A percentile compares a stretch with the other conserved stretches of the same genome.
These are phyloP conservation scores for Aspergillus olivimuriae DNA, from an alignment of 495 filamentous ascomycete genomes.

Conservation along the genomic window DNA sequence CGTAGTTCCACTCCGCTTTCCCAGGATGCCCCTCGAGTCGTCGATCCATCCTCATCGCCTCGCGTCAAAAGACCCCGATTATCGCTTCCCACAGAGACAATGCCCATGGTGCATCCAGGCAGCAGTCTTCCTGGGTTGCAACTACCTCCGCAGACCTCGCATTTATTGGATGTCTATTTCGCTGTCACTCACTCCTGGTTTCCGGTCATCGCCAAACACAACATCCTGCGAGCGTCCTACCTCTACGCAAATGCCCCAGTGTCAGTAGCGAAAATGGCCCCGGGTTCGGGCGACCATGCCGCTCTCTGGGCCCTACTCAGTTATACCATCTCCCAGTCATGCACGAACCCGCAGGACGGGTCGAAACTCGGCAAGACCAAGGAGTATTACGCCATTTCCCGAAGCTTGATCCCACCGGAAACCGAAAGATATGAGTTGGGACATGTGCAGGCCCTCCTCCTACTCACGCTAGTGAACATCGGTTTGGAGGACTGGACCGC, in stretches of 20 bases:
- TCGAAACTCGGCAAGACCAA: slow-evolving; percentile 20
- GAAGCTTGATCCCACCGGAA: slow-evolving; percentile 52
- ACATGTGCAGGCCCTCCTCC: slow-evolving; percentile 58
- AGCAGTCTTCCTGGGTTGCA: slow-evolving; percentile 23
- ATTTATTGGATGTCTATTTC: slow-evolving; percentile 65
- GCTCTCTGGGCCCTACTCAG: slow-evolving; percentile 59
- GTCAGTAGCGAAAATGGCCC: slow-evolving; percentile 29
- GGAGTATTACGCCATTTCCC: slow-evolving; percentile 53
- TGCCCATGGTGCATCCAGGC: slow-evolving; percentile 4
- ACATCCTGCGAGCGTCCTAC: slow-evolving; percentile 49
- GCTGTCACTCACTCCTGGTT: slow-evolving; percentile 68
- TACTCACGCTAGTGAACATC: slow-evolving; percentile 55
- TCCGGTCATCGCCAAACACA: slow-evolving; percentile 65
- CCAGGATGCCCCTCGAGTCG: slow-evolving; percentile 24
- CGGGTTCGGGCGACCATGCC: slow-evolving; percentile 52
- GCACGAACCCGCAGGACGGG: slow-evolving; percentile 17
- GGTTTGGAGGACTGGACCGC: slow-evolving; percentile 45
- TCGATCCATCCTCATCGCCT: slow-evolving; percentile 22
- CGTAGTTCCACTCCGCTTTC: slow-evolving; percentile 25
- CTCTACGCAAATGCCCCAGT: slow-evolving; percentile 43
- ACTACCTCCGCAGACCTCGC: slow-evolving; percentile 56
- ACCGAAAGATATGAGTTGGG: slow-evolving; percentile 50
- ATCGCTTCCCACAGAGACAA: slow-evolving; percentile 14
- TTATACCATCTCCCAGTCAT: slow-evolving; percentile 44
- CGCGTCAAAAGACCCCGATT: slow-evolving; percentile 27